Evolutionary conservation across 208 protist genomes (phyloP).

Genomic region (Leishmania aethiopica): DNA sequence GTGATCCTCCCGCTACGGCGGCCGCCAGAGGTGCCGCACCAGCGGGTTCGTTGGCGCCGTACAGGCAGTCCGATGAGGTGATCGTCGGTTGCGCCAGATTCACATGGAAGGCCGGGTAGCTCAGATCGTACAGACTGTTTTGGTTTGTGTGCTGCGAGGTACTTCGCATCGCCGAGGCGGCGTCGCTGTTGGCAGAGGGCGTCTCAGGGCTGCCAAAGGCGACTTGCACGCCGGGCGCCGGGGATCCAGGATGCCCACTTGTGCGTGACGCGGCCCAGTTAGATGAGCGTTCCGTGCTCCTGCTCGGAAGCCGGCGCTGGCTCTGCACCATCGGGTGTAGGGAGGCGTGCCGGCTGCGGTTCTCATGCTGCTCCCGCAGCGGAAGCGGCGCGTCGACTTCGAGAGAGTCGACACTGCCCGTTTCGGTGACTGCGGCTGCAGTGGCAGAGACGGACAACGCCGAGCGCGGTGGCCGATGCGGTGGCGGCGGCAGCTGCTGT

Average conservation of each 20-base stretch:
- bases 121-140: constrained; percentile 22
- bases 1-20: neutral
- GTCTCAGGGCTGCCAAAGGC: constrained; percentile 1
- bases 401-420: neutral
- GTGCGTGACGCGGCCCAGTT: neutral
- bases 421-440: neutral
- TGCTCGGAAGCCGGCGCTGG: neutral
- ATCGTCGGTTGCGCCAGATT: constrained; percentile 13
- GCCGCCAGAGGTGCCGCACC: neutral
- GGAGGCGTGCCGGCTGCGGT: neutral
- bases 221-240: neutral
- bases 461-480: neutral
- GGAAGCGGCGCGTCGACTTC: constrained; percentile 12
- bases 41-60: neutral
- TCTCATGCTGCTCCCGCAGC: neutral
- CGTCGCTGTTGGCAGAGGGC: constrained; percentile 12
- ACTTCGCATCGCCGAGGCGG: neutral
- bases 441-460: neutral
- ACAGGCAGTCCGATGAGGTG: constrained; percentile 9
- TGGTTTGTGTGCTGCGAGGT: constrained; percentile 8
- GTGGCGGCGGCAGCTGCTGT: neutral
- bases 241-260: neutral
- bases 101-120: constrained; percentile 22
- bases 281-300: neutral
- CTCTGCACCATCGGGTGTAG: neutral